Percentiles rank a stretch among this genome's conserved stretches.
These are phyloP conservation scores for Leccinum cinnamomeum DNA, from an alignment of 1,284 basidiomycete species.

Conservation along the genomic window DNA sequence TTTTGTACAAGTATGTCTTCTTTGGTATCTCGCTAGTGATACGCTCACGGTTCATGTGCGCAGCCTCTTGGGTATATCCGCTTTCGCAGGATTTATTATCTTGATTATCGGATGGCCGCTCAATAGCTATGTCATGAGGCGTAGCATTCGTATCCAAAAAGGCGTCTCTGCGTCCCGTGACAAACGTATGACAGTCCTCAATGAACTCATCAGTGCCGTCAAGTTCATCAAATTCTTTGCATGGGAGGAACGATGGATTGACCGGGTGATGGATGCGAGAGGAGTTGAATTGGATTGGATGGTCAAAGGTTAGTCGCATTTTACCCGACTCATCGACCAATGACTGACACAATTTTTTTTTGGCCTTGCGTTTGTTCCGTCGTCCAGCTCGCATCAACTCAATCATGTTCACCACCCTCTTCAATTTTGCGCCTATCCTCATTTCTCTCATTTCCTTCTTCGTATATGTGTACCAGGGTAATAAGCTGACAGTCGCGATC, in stretches of 20 bases:
- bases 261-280: conserved; percentile 56
- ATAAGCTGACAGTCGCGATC: conserved; percentile 61
- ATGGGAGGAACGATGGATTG: conserved; percentile 78
- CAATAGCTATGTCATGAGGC: conserved; percentile 62
- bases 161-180: conserved; percentile 74
- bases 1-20: conserved; percentile 73
- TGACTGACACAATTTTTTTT: background rate
- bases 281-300: conserved; percentile 69
- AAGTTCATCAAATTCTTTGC: conserved; percentile 90
- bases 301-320: conserved; percentile 50
- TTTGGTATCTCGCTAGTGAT: background rate
- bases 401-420: conserved; percentile 62
- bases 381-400: conserved; percentile 60
- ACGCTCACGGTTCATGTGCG: background rate
- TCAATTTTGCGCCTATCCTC: conserved; percentile 65
- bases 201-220: conserved; percentile 79
- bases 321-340: background rate
- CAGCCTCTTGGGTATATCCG: conserved; percentile 80
- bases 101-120: conserved; percentile 73
- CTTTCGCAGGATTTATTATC: conserved; percentile 84
- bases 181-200: conserved; percentile 82
- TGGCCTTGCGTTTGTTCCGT: background rate
- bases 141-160: conserved; percentile 72
- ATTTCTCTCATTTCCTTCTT: conserved; percentile 72
- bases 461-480: conserved; percentile 59